Base-by-base conservation (phyloP, 2,329 filamentous ascomycete genomes). In the Chlorencoelia australis region DNA sequence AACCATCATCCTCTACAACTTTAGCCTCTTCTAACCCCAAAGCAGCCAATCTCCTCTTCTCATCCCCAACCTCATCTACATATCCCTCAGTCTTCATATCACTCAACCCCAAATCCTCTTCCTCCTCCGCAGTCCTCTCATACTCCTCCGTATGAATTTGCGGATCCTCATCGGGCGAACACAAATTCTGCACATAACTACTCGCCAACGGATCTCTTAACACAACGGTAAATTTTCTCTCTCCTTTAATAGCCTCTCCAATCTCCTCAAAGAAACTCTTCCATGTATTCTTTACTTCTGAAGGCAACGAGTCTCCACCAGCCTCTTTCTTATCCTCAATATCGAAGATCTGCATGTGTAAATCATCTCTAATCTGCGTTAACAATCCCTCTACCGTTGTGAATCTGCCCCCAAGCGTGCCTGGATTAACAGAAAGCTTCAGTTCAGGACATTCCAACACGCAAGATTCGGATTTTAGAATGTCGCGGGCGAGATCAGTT, bases 11-110 rank as follows among this genome's bases (percentile, higher is more conserved):
- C 9, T 37, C 42, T 20, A 20, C 22, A 11, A 33, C 31, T 21
- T 43, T 35, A 11, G 9, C 30, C n/a, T 21, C 16, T 28, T 33
- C 42, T 3, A 22, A 32, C 29, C 43, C 39, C 18, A 43, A 29
- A n/a, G 29, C 36, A 13, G 33, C 39, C 3, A 39, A 29, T 21
- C 31, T 37, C 36, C 45, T 48, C 42, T 48, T 50, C 29, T 54
- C 49, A 4, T 43, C 34, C 16, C 47, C 53, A 17, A 46, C 46
- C 10, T 50, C 51, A 37, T 58, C 50, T 19, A 47, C 50, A 45
- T 98, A 96, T 0, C 77, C 79, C 59, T 96, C 88, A 0, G 79
- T 77, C 69, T 89, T 91, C 79, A 98, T 98, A 55, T 98, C 91
- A 41, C 67, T 77, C 46, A 98, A 64, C 0, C 91, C 91, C 8